These are phyloP conservation scores for Leccinellum rugosiceps DNA, from an alignment of 768 basidiomycete genomes.

Conservation along the genomic window DNA sequence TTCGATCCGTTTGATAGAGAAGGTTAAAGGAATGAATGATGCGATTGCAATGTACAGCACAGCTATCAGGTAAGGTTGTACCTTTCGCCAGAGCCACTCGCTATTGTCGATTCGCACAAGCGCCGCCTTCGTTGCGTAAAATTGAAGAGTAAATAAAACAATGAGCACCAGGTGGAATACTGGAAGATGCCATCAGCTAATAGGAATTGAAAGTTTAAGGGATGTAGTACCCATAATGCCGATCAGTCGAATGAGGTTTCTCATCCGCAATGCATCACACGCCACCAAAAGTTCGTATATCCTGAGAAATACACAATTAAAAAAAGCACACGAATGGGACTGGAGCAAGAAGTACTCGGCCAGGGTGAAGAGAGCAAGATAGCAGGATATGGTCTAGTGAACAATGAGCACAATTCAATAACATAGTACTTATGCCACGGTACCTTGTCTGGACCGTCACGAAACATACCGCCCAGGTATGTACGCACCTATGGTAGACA, in stretches of 20 bases:
- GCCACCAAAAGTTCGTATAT: constrained; percentile 78
- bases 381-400: constrained; percentile 71
- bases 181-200: no score
- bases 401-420: constrained; percentile 10
- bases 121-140: no score
- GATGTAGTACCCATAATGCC: no score
- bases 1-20: no score
- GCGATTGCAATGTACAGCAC: no score
- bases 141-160: no score
- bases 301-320: constrained; percentile 39
- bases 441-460: constrained; percentile 49
- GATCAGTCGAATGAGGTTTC: constrained; percentile 71
- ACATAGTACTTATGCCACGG: not conserved
- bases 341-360: constrained; percentile 57
- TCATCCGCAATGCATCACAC: constrained; percentile 72
- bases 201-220: no score
- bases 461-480: constrained; percentile 15
- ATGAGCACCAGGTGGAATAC: no score
- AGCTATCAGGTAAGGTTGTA: no score
- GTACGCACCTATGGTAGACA: constrained; percentile 46
- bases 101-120: no score
- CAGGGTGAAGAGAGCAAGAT: constrained; percentile 76
- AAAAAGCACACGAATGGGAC: not conserved
- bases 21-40: no score
- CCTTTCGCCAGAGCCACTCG: no score